Conservation (phyloP, 2,329 filamentous ascomycete species). For the Ophiostoma sp. region DNA sequence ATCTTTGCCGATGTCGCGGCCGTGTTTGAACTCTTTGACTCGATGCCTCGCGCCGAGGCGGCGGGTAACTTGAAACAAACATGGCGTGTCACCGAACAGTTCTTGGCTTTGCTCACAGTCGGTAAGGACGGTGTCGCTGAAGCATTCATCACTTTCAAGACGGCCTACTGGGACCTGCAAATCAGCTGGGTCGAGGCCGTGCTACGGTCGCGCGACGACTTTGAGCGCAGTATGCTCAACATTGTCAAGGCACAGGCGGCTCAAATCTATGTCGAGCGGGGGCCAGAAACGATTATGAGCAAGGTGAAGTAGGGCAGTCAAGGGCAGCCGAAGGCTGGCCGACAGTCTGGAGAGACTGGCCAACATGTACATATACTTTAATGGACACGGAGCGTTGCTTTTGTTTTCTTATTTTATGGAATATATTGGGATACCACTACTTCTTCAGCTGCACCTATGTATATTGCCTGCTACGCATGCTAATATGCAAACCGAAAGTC, state of each 20-base stretch:
- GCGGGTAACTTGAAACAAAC: slow-evolving; percentile 77
- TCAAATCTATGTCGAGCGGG: slow-evolving; percentile 76
- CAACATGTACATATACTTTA: slow-evolving; percentile 8
- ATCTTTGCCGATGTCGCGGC: slow-evolving; percentile 90
- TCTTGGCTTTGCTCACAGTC: slow-evolving; percentile 75
- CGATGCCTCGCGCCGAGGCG: slow-evolving; percentile 67
- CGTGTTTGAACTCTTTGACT: slow-evolving; percentile 84
- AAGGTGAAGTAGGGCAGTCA: slow-evolving; percentile 79
- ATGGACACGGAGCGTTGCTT: slow-evolving; percentile 6
- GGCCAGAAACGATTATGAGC: slow-evolving; percentile 90
- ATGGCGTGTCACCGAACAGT: slow-evolving; percentile 86
- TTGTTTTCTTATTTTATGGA: not conserved
- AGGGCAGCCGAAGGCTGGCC: not conserved
- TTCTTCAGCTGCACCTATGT: not conserved
- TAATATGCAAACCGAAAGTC: slow-evolving; percentile 42
- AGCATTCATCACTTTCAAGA: slow-evolving; percentile 82
- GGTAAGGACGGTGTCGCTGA: slow-evolving; percentile 72
- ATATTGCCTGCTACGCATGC: not conserved
- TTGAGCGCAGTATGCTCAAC: slow-evolving; percentile 86
- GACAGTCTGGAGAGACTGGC: not conserved
- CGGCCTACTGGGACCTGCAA: slow-evolving; percentile 87
- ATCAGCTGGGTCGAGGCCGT: slow-evolving; percentile 96
- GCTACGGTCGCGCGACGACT: slow-evolving; percentile 83
- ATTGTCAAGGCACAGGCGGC: slow-evolving; percentile 86
- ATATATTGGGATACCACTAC: not conserved